phyloP scores from a whole-genome alignment of 768 basidiomycete species.

The Tephrocybe sp. region DNA sequence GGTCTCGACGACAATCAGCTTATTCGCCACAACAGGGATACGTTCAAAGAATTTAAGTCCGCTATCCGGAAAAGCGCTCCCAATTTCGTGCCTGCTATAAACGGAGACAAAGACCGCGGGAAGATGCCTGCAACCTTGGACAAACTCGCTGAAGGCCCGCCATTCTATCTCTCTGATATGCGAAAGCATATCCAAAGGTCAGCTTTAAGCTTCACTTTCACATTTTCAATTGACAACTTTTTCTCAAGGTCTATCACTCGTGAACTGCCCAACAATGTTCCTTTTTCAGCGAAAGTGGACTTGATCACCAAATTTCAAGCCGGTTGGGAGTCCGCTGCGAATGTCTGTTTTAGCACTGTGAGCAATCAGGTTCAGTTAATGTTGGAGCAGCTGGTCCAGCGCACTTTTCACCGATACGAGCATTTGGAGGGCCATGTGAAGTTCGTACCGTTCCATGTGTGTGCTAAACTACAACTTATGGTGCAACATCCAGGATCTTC shows the following conservation, averaged over 20 bases:
- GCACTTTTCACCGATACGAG: conserved; percentile 41
- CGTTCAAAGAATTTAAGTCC: conserved; percentile 28
- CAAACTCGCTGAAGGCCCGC: conserved; percentile 13
- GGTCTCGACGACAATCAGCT: conserved; percentile 22
- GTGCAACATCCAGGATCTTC: conserved; percentile 14
- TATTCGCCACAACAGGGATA: conserved; percentile 29
- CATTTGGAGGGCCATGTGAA: conserved; percentile 31
- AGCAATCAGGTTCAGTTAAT: conserved; percentile 26
- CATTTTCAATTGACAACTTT: not conserved
- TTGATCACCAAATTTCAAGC: conserved; percentile 32
- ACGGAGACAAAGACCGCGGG: not conserved
- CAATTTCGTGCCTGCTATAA: conserved; percentile 29
- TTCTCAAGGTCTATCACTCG: conserved; percentile 33
- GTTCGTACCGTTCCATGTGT: conserved; percentile 25
- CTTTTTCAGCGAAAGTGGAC: conserved; percentile 33
- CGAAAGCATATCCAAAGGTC: conserved; percentile 31
- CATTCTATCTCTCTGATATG: conserved; percentile 32
- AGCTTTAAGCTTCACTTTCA: conserved; percentile 4
- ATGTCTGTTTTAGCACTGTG: conserved; percentile 25
- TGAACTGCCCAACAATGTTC: conserved; percentile 39
- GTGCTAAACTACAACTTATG: not conserved
- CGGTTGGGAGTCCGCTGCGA: conserved; percentile 27
- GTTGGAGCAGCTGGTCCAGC: conserved; percentile 26
- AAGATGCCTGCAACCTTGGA: conserved; percentile 5
- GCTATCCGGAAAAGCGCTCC: conserved; percentile 34